These are phyloP conservation scores for Microsporum audouinii DNA, from an alignment of 2,329 filamentous ascomycete species.

Conservation along the genomic window DNA sequence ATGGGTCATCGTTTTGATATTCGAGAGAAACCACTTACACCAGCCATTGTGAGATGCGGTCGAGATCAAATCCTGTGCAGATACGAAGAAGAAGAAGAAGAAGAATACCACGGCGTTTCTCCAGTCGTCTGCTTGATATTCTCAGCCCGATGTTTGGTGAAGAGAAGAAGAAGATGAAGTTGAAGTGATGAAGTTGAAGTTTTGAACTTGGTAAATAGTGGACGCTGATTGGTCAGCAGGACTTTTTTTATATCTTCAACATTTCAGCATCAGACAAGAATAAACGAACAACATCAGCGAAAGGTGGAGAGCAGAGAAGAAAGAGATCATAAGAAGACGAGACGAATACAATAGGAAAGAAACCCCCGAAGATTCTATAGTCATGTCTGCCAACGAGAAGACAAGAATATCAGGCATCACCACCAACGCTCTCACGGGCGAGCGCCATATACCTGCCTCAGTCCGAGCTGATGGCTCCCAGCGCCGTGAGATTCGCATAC, in stretches of 20 bases:
- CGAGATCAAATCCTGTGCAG: background rate
- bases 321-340: background rate
- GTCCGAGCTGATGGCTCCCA: slow-evolving; percentile 76
- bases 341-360: background rate
- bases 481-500: slow-evolving; percentile 87
- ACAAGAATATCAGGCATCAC: slow-evolving; percentile 54
- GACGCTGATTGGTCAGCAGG: background rate
- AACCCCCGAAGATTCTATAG: too few species aligned
- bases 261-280: background rate
- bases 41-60: slow-evolving; percentile 43
- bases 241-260: background rate
- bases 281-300: background rate
- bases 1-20: background rate
- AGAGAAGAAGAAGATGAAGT: background rate
- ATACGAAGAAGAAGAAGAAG: background rate
- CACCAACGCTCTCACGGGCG: slow-evolving; percentile 61
- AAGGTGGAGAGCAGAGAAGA: background rate
- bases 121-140: background rate
- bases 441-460: slow-evolving; percentile 82
- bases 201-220: background rate
- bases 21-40: slow-evolving; percentile 34
- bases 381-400: slow-evolving; percentile 34
- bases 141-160: background rate
- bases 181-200: background rate
- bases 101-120: background rate